Base-by-base conservation (phyloP, 2,329 filamentous ascomycete species). In the Trichoderma sp. region DNA sequence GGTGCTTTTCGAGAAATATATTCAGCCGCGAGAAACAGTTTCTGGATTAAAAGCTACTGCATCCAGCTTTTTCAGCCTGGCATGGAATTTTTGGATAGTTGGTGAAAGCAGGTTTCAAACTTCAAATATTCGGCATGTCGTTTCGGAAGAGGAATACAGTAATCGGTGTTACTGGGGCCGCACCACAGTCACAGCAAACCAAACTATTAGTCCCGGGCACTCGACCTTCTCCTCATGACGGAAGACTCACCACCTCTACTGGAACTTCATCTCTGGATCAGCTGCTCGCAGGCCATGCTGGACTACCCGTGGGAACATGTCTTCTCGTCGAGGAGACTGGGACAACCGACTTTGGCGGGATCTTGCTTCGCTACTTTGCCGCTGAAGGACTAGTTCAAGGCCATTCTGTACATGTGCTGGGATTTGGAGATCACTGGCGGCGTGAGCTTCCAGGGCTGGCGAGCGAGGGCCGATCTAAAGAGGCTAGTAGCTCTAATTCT, bases 341-440 rank as follows among this genome's bases (percentile, higher is more conserved):
- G 0, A 98, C 96, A 1, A 99, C 97, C 0, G 97, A 99, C 83
- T 99, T 97, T 85, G 92, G 94, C 0, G 94, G 95, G 2, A 91
- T 94, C 31, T 85, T 98, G 75, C 85, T 98, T 62, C 90, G 94
- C 74, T 98, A 97, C 83, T 99, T 95, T 85, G 96, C 95, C 1
- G 95, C 96, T 0, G 95, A 99, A 84, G 97, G 97, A 2, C 90
- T 98, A 4, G 91, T 97, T 6, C 97, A 99, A 81, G 95, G 94
- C 1, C 97, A 99, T 81, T 90, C 92, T 75, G 91, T 99, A 68
- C 95, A 98, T 84, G 91, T 97, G 4, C 88, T 98, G 50, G 96
- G 95, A 2, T 88, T 94, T 77, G 91, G 91, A 8, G 93, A 97
- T 77, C 87, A 89, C 64, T 98, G 97, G 97, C 91, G 92, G 50